These are phyloP conservation scores for Pleurotus sapidus DNA, from an alignment of 768 basidiomycete species.

Conservation along the genomic window DNA sequence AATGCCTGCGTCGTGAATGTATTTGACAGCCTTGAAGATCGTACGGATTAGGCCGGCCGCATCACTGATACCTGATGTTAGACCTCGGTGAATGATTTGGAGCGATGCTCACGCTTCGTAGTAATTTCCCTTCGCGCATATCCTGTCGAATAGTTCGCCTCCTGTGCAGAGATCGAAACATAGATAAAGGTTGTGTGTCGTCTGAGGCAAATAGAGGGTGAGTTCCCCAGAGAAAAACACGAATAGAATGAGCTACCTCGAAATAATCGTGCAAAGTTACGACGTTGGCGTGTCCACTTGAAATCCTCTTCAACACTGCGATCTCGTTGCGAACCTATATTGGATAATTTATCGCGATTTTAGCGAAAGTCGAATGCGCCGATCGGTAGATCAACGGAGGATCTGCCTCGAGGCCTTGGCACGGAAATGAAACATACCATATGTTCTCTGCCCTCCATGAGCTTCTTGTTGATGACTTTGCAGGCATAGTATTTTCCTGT, in stretches of 20 bases:
- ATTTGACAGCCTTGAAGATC: slow-evolving; percentile 83
- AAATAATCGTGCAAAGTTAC: slow-evolving; percentile 97
- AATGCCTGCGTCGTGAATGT: slow-evolving; percentile 89
- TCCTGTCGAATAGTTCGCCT: slow-evolving; percentile 98
- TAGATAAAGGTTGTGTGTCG: slow-evolving; percentile 90
- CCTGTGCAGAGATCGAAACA: slow-evolving; percentile 96
- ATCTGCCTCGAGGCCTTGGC: neutral
- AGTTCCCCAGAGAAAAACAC: neutral
- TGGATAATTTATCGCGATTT: neutral
- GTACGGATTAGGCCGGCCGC: slow-evolving; percentile 87
- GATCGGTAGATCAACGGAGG: neutral
- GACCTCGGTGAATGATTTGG: neutral
- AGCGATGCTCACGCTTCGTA: slow-evolving; percentile 73
- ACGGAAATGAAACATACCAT: slow-evolving; percentile 62
- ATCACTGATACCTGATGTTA: slow-evolving; percentile 49
- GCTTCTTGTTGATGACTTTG: slow-evolving; percentile 99
- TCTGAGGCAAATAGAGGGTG: slow-evolving; percentile 37
- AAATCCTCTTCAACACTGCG: slow-evolving; percentile 88
- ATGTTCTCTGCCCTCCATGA: slow-evolving; percentile 96
- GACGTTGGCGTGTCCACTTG: slow-evolving; percentile 86
- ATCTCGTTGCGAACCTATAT: slow-evolving; percentile 94
- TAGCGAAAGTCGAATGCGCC: neutral
- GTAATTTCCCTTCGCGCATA: slow-evolving; percentile 96
- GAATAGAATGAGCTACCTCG: slow-evolving; percentile 48
- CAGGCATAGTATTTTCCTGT: slow-evolving; percentile 94